A percentile compares a stretch with the other conserved stretches of the same genome.
phyloP scores from a whole-genome alignment of 495 filamentous ascomycete genomes.

The Hyaloscypha bicolor region DNA sequence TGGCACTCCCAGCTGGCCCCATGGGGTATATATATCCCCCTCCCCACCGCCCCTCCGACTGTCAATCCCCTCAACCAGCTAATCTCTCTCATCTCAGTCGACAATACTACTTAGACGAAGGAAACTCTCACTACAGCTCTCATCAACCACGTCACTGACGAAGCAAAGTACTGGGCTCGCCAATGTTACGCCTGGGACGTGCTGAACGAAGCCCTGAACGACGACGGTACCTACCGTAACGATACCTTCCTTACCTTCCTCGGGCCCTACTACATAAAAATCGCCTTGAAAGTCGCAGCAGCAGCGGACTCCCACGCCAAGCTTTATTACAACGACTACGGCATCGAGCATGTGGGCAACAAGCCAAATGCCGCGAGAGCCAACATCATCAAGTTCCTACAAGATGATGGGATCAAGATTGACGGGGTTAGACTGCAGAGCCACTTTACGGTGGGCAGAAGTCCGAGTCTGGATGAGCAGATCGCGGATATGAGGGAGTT shows the following conservation, averaged over 20 bases:
- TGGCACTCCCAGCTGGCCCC: constrained; percentile 63
- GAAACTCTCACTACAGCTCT: constrained; percentile 52
- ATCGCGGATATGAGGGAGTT: constrained; percentile 52
- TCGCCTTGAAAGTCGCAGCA: constrained; percentile 54
- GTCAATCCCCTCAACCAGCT: too few relatives aligned
- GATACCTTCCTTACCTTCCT: constrained; percentile 58
- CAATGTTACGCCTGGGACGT: constrained; percentile 59
- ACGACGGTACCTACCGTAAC: constrained; percentile 61
- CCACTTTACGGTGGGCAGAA: constrained; percentile 60
- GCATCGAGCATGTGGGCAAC: constrained; percentile 56
- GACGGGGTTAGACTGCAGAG: constrained; percentile 67
- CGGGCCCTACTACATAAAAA: constrained; percentile 58
- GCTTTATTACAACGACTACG: constrained; percentile 73
- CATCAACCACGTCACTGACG: constrained; percentile 53
- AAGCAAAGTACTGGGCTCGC: constrained; percentile 57
- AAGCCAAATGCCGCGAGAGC: constrained; percentile 45
- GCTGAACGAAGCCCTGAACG: constrained; percentile 70
- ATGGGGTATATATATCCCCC: constrained; percentile 51
- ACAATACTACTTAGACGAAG: constrained; percentile 48
- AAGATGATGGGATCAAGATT: constrained; percentile 56
- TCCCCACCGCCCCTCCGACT: too few relatives aligned
- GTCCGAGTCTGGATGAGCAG: constrained; percentile 50
- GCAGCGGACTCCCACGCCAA: constrained; percentile 59
- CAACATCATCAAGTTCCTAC: constrained; percentile 54
- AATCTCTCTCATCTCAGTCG: background rate